Evolutionary conservation across 2,329 filamentous ascomycete genomes (phyloP), one percentile per base, ranked within the genome.

Genomic region (Penicillium sp.): DNA sequence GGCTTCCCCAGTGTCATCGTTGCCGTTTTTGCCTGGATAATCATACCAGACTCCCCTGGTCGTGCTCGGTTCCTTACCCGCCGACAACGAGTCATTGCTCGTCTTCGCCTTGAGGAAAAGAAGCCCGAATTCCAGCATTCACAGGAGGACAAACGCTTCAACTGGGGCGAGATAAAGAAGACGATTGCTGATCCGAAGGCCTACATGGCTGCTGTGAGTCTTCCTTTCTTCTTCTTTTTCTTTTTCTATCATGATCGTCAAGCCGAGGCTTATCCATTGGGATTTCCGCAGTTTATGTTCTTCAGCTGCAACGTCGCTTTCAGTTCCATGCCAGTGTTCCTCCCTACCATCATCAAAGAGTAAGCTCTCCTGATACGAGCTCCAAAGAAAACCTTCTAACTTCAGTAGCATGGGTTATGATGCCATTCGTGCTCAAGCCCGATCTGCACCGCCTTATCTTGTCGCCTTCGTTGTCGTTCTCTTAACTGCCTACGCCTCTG

Each of bases 251-350:
- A 2, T 24, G 19, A 34, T 33, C 7, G 10, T 28, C 19, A 11
- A 14, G n/a, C 34, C n/a, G 21, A 19, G 16, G 18, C 19, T 48
- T 48, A 44, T 50, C 21, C 3, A 14, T n/a, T 18, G n/a, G n/a
- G n/a, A n/a, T n/a, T n/a, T n/a, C n/a, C n/a, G 39, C 51, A 76
- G 74, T 74, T 84, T 63, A 95, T 96, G 84, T 90, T 95, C 79
- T 92, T 95, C 78, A 85, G 88, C 71, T 87, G 89, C 67, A 96
- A 96, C 73, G 88, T 95, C 70, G 89, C 91, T 11, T 96, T 96
- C 77, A 87, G 87, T 67, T 93, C 89, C 19, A 86, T 96, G 69
- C 92, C 92, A 2, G 90, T 94, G 45, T 96, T 96, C 70, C 81
- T 96, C 2, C 91, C 91, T 31, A 91, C 89, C 21, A 91, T 95